Evolutionary conservation across 2,329 filamentous ascomycete species (phyloP).

Genomic region (Talaromyces pinophilus): DNA sequence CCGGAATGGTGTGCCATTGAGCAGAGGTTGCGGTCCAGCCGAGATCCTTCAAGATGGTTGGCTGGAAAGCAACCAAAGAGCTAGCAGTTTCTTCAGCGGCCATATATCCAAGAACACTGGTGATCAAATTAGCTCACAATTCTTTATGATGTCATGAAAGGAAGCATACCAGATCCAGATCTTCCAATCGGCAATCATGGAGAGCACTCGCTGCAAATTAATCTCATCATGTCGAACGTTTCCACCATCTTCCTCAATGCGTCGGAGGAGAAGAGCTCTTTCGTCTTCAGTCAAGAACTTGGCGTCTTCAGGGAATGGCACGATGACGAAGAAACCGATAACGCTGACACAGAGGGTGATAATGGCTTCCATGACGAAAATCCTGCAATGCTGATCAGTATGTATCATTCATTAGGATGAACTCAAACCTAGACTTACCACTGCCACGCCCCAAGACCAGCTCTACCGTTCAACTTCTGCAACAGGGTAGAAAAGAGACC

Average conservation of each 20-base stretch:
- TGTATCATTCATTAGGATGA: background rate
- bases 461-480: slow-evolving; percentile 35
- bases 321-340: slow-evolving; percentile 25
- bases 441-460: slow-evolving; percentile 35
- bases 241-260: slow-evolving; percentile 26
- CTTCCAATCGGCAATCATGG: slow-evolving; percentile 28
- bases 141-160: background rate
- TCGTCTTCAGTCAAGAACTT: slow-evolving; percentile 24
- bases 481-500: slow-evolving; percentile 45
- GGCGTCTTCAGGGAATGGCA: slow-evolving; percentile 26
- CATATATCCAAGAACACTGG: slow-evolving; percentile 30
- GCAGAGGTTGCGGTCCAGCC: slow-evolving; percentile 35
- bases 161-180: slow-evolving; percentile 29
- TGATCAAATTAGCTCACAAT: background rate
- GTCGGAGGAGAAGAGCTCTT: slow-evolving; percentile 23
- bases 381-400: slow-evolving; percentile 14
- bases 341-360: slow-evolving; percentile 28
- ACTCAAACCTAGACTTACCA: slow-evolving; percentile 27
- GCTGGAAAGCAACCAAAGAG: slow-evolving; percentile 34
- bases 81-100: slow-evolving; percentile 31
- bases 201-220: slow-evolving; percentile 21
- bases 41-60: slow-evolving; percentile 37
- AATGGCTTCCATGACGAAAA: slow-evolving; percentile 35
- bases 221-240: slow-evolving; percentile 24
- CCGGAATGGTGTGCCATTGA: slow-evolving; percentile 38